Evolutionary conservation across 331 rosid genomes (phyloP), one percentile per base, ranked within the genome.

Genomic region (Saraca asoca): DNA sequence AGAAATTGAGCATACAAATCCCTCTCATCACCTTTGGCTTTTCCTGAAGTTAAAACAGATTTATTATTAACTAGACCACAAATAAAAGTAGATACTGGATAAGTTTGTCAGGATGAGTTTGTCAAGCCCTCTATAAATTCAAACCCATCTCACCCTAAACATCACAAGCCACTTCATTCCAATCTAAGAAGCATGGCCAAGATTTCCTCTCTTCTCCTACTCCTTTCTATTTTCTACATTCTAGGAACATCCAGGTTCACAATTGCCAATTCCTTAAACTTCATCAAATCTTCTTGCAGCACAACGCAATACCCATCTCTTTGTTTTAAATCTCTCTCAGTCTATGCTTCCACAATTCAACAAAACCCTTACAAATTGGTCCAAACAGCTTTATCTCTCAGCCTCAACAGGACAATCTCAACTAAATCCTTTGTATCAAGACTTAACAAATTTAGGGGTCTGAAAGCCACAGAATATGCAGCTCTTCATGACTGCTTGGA

Each of bases 261-360:
- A n/a, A n/a, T n/a, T 5, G 37, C 7, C 6, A n/a, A n/a, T n/a
- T 12, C 75, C n/a, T 54, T 70, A 5, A 75, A 44, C 12, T 92
- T 87, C 91, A 85, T 92, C 29, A 73, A 78, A 7, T 45, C 77
- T 5, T 82, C 85, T 0, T 92, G 98, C 78, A 78, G 85, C 20
- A 12, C 70, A 49, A 82, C 95, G 0, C 61, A 65, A 7, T 92
- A 83, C 77, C 98, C 98, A 5, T 19, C 66, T 0, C 75, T 89
- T 0, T 93, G 97, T 57, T 69, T 82, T 34, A 51, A 75, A 35
- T 79, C 88, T 2, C 97, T 93, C 50, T 79, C 96, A 0, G 31
- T 33, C 49, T 90, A 74, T 64, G 81, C 91, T 57, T 0, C 77
- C 18, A 61, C 68, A 1, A 93, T 93, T 82, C 84, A 78, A 12